phyloP scores from a whole-genome alignment of 2,329 filamentous ascomycete genomes.

The Neofusicoccum kwambonambiense region DNA sequence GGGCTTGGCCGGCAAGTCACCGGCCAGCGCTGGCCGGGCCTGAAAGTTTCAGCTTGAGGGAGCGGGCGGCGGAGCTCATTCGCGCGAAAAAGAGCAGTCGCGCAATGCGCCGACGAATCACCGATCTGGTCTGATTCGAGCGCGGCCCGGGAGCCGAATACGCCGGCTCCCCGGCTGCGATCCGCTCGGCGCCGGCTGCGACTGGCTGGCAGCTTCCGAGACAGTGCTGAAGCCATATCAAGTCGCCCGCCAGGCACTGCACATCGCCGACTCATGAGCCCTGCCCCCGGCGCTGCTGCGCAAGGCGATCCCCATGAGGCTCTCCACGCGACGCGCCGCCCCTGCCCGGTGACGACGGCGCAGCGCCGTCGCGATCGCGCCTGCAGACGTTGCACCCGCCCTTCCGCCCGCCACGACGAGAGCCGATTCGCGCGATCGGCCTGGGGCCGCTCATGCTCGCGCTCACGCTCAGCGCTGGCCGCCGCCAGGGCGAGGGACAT shows the following conservation, averaged over 20 bases:
- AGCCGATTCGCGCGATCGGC: neutral
- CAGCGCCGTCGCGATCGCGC: neutral
- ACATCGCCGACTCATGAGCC: neutral
- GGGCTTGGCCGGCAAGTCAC: neutral
- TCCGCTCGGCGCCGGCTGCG: neutral
- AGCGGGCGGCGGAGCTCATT: neutral
- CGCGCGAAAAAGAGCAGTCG: neutral
- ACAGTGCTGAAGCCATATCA: neutral
- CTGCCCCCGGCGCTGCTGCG: neutral
- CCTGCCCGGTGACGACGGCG: neutral
- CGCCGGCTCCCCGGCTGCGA: neutral
- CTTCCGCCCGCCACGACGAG: neutral
- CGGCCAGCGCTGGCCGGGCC: neutral
- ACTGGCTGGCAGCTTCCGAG: neutral
- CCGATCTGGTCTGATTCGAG: neutral
- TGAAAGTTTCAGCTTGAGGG: neutral
- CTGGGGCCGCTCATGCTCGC: neutral
- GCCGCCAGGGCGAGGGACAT: neutral
- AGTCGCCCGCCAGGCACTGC: neutral
- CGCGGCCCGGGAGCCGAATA: neutral
- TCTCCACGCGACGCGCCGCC: neutral
- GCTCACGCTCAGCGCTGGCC: too few species aligned
- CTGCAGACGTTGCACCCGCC: neutral
- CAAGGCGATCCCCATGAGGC: slow-evolving; percentile 2
- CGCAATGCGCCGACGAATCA: neutral